A percentile compares a stretch with the other conserved stretches of the same genome.
phyloP scores from a whole-genome alignment of 2,329 filamentous ascomycete species.

The Moelleriella libera region DNA sequence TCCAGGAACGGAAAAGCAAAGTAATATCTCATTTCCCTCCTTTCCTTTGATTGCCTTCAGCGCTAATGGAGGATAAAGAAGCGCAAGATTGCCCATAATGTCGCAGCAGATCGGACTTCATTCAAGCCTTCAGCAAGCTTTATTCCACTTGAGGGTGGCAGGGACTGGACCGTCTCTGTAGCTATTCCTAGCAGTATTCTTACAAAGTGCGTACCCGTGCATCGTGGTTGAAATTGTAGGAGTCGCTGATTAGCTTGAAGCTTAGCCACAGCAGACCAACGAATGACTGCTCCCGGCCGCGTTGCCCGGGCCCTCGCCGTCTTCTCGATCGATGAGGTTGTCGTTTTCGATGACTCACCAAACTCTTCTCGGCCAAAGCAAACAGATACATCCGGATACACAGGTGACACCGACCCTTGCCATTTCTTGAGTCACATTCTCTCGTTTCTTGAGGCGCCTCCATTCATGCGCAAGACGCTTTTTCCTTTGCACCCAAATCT shows the following conservation, averaged over 20 bases:
- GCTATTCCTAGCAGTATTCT: constrained; percentile 69
- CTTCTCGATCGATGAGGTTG: constrained; percentile 72
- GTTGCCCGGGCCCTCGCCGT: constrained; percentile 71
- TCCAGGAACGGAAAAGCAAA: constrained; percentile 17
- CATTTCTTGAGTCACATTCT: constrained; percentile 71
- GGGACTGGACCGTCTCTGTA: constrained; percentile 62
- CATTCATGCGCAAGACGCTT: constrained; percentile 61
- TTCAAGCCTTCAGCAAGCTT: constrained; percentile 56
- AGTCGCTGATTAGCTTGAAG: constrained; percentile 22
- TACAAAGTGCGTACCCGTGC: constrained; percentile 40
- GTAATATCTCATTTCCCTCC: constrained; percentile 4
- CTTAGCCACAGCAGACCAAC: constrained; percentile 58
- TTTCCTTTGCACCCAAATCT: constrained; percentile 73
- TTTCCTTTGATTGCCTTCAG: neutral
- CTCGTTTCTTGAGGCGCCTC: constrained; percentile 71
- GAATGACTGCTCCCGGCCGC: constrained; percentile 57
- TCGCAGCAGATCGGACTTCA: constrained; percentile 27
- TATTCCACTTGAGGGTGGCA: constrained; percentile 43
- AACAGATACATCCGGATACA: constrained; percentile 41
- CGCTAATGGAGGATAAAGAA: constrained; percentile 22
- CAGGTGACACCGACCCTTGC: constrained; percentile 59
- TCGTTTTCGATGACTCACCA: constrained; percentile 63
- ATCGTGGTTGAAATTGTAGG: neutral
- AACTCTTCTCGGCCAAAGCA: constrained; percentile 26
- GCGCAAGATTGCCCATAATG: constrained; percentile 31